Percentiles rank a stretch among this genome's conserved stretches.
phyloP scores from a whole-genome alignment of 2,329 filamentous ascomycete species.

The Talaromyces sp. region DNA sequence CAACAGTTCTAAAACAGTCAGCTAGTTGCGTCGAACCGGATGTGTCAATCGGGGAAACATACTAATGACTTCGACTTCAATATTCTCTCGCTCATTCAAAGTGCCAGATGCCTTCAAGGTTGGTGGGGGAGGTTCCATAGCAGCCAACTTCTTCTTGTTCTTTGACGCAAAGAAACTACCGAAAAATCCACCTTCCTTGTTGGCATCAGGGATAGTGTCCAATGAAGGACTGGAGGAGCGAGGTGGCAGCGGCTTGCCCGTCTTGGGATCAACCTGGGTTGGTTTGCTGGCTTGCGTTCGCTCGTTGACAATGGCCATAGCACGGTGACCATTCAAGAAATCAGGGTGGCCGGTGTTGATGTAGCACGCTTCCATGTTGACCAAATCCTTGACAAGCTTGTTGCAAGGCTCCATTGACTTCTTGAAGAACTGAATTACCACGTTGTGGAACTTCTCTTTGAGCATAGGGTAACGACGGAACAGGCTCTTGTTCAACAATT shows the following conservation, averaged over 20 bases:
- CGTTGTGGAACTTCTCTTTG: conserved; percentile 94
- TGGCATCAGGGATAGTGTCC: conserved; percentile 50
- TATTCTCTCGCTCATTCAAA: conserved; percentile 86
- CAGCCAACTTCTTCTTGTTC: conserved; percentile 99
- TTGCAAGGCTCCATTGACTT: conserved; percentile 98
- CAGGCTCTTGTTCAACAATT: conserved; percentile 81
- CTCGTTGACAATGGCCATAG: conserved; percentile 98
- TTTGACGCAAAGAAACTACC: conserved; percentile 98
- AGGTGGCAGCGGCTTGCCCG: conserved; percentile 85
- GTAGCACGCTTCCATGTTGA: conserved; percentile 94
- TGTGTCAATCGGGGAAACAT: conserved; percentile 42
- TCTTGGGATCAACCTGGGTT: conserved; percentile 96
- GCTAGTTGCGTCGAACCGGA: neutral
- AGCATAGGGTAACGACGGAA: conserved; percentile 91
- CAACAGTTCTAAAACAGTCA: conserved; percentile 67
- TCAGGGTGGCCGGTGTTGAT: conserved; percentile 98
- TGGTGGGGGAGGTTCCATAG: conserved; percentile 93
- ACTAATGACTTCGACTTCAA: conserved; percentile 99
- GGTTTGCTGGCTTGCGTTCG: conserved; percentile 78
- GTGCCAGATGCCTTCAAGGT: conserved; percentile 92
- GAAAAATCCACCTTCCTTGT: conserved; percentile 69
- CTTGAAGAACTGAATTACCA: conserved; percentile 95
- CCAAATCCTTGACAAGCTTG: conserved; percentile 90
- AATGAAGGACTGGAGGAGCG: conserved; percentile 75
- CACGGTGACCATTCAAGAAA: conserved; percentile 92